Base-by-base conservation (phyloP, 2,329 filamentous ascomycete species). In the Fusarium nygamai region DNA sequence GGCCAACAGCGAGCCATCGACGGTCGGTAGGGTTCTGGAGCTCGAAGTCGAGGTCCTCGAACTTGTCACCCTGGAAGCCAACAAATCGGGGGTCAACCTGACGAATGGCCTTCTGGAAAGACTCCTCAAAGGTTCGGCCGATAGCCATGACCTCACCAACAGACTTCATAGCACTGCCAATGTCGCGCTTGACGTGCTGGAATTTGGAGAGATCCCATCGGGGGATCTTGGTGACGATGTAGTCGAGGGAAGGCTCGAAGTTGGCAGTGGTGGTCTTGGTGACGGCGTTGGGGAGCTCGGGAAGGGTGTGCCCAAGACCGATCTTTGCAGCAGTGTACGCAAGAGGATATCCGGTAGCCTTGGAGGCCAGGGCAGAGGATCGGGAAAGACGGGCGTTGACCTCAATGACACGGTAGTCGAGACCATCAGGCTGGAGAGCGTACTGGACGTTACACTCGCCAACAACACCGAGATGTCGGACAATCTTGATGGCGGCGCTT, bases 61-160 rank as follows among this genome's bases (percentile, higher is more conserved):
- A 98, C 81, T 96, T 92, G 84, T 96, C 96, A 66, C 95, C 96
- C 86, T 98, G 95, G 88, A 98, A 97, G 76, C 96, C 96, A 74
- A 96, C 85, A 82, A 94, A 98, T 79, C 90, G 91, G 76, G 96
- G 96, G 82, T 99, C 96, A 75, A 99, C 96, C 86, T 98, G 94
- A 69, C 96, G 94, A 81, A 98, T 97, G 72, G 96, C 96, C 88
- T 99, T 99, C 85, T 99, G 96, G 87, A 99, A 97, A 22, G 95
- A 97, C 86, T 99, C 96, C 85, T 99, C 96, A 79, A 98, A 99
- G 36, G 96, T 98, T 84, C 96, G 92, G 76, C 96, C 96, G 80
- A 99, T 98, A 74, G 96, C 96, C 96, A 99, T 99, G 69, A 99
- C 96, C 85, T 99, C 96, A 82, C 96, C 96, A 66, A 99, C 95